Conservation (phyloP, 2,329 filamentous ascomycete species). For the Trichoderma atrobrunneum region DNA sequence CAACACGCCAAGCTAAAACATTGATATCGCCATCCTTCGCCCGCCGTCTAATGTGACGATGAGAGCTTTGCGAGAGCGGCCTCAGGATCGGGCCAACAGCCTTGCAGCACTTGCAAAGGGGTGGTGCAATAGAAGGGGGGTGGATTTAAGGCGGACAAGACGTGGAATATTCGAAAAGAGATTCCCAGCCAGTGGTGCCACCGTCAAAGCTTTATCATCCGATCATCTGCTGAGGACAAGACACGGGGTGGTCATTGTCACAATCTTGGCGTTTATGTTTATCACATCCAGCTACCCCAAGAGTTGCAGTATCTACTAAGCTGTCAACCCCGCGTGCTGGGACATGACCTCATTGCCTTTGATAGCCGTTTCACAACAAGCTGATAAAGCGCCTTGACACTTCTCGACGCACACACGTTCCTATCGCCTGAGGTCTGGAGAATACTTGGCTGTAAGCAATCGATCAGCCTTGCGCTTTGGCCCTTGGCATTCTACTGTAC, state of each 20-base stretch:
- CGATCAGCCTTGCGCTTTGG: not conserved
- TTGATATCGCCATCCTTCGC: not conserved
- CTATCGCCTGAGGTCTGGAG: not conserved
- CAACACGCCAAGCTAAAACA: not conserved
- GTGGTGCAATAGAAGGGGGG: not conserved
- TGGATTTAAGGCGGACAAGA: not conserved
- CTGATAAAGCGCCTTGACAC: not conserved
- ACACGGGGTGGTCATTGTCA: not conserved
- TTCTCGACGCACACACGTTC: not conserved
- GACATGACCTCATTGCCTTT: not conserved
- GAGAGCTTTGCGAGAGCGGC: not conserved
- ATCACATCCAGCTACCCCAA: not conserved
- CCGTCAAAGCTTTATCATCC: not conserved
- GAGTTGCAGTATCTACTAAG: not conserved
- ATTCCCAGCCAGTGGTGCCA: slow-evolving; percentile 6
- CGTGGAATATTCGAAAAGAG: not conserved
- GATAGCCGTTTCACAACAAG: not conserved
- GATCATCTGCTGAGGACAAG: slow-evolving; percentile 17
- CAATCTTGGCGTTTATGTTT: slow-evolving; percentile 13
- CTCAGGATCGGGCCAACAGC: not conserved
- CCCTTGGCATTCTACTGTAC: not conserved
- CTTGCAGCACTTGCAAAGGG: not conserved
- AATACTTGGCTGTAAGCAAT: not conserved
- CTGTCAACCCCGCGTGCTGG: not conserved
- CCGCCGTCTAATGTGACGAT: not conserved